phyloP scores from a whole-genome alignment of 768 basidiomycete genomes.

The Leccinellum luteum region DNA sequence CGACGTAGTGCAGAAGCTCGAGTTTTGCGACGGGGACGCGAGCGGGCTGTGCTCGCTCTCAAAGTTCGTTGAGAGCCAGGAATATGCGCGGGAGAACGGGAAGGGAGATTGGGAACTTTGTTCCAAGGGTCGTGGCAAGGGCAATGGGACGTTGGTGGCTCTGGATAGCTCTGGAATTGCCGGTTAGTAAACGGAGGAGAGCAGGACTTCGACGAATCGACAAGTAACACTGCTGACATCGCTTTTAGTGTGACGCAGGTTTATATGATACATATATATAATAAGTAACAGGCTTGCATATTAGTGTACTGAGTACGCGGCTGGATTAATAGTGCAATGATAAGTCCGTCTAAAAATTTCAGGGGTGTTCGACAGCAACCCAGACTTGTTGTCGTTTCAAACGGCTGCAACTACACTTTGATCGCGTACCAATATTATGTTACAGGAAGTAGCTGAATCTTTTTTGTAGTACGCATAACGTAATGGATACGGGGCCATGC shows the following conservation, averaged over 20 bases:
- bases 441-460: background rate
- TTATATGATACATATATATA: background rate
- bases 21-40: background rate
- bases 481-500: background rate
- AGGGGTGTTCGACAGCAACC: conserved; percentile 15
- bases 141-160: background rate
- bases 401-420: conserved; percentile 20
- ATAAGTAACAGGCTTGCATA: too few relatives aligned
- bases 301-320: background rate
- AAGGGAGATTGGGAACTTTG: background rate
- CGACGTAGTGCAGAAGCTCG: background rate
- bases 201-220: background rate
- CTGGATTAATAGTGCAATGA: too few relatives aligned
- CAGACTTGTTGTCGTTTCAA: conserved; percentile 33
- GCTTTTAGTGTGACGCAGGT: too few relatives aligned
- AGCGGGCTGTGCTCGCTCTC: background rate
- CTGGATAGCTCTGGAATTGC: too few relatives aligned
- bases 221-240: too few relatives aligned
- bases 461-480: background rate
- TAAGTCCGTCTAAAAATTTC: too few relatives aligned
- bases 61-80: background rate
- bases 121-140: background rate
- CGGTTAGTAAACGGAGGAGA: background rate
- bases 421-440: background rate
- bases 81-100: background rate